Percentiles rank a stretch among this genome's conserved stretches.
Conservation (phyloP, 2,329 filamentous ascomycete species). For the Tolypocladium guangdongense region DNA sequence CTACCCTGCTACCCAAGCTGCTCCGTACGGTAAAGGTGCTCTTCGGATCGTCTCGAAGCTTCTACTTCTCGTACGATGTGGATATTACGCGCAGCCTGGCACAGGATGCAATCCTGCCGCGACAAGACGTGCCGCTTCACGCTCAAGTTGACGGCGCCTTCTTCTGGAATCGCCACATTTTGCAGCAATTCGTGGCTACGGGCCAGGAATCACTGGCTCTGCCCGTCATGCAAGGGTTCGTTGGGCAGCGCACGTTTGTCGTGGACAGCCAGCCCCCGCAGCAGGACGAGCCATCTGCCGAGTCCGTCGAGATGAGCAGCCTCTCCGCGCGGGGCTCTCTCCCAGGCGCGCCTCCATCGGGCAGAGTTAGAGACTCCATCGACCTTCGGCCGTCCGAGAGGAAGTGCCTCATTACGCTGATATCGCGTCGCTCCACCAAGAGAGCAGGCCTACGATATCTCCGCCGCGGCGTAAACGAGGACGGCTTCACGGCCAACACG, state of each 20-base stretch:
- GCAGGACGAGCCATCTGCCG: conserved; percentile 32
- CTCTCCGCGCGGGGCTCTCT: conserved; percentile 20
- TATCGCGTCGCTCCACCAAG: conserved; percentile 81
- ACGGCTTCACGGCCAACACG: conserved; percentile 77
- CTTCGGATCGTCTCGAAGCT: conserved; percentile 72
- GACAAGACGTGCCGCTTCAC: conserved; percentile 45
- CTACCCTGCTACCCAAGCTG: conserved; percentile 66
- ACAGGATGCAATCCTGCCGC: conserved; percentile 13
- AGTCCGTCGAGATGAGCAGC: conserved; percentile 34
- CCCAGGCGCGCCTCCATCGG: conserved; percentile 13
- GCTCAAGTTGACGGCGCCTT: conserved; percentile 65
- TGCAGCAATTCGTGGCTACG: conserved; percentile 62
- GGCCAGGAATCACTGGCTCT: conserved; percentile 61
- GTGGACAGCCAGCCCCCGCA: conserved; percentile 53
- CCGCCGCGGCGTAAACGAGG: conserved; percentile 80
- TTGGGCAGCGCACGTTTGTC: conserved; percentile 75
- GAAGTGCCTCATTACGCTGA: conserved; percentile 70
- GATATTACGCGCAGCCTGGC: conserved; percentile 67
- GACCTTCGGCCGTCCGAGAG: conserved; percentile 38
- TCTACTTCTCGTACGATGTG: conserved; percentile 92
- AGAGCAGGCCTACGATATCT: conserved; percentile 84
- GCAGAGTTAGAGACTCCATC: conserved; percentile 17
- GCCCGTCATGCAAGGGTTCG: conserved; percentile 86
- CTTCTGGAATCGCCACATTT: conserved; percentile 83
- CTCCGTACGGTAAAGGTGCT: conserved; percentile 74